Evolutionary conservation across 192 early-diverging fungal species (phyloP).

Genomic region (Anaeromyces robustus): DNA sequence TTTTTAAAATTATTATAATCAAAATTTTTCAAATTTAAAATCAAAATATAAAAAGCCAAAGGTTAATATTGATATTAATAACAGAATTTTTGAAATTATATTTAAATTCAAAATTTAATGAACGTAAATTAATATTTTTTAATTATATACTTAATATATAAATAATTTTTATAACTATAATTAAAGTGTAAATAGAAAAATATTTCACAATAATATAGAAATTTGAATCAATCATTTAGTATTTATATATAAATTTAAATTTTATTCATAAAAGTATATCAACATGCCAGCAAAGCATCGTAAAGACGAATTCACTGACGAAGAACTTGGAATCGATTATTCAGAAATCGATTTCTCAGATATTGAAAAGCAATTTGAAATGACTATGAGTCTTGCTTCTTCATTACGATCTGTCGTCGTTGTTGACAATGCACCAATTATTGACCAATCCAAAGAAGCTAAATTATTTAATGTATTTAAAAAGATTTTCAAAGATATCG

Average conservation of each 20-base stretch:
- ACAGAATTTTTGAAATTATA: too few species aligned
- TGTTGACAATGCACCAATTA: constrained; percentile 79
- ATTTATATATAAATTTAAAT: too few species aligned
- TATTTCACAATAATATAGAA: neutral
- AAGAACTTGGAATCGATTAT: neutral
- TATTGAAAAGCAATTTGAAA: constrained; percentile 60
- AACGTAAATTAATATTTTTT: too few species aligned
- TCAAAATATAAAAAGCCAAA: too few species aligned
- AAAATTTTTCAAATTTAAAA: too few species aligned
- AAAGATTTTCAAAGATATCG: constrained; percentile 70
- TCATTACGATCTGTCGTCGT: constrained; percentile 72
- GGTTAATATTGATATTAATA: too few species aligned
- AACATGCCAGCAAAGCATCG: neutral
- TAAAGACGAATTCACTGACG: neutral
- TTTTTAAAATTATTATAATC: too few species aligned
- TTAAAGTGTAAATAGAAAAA: neutral
- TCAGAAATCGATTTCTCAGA: constrained; percentile 78
- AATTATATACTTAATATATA: too few species aligned
- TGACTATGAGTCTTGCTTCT: constrained; percentile 37
- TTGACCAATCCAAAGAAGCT: constrained; percentile 71
- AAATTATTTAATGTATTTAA: constrained; percentile 53
- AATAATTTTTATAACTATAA: too few species aligned
- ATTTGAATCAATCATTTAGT: neutral
- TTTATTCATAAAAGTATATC: neutral
- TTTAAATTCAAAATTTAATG: too few species aligned